Percentiles rank a stretch among this genome's conserved stretches.
Conservation (phyloP, 169 alveolate genomes). For the Blepharisma undulans region DNA sequence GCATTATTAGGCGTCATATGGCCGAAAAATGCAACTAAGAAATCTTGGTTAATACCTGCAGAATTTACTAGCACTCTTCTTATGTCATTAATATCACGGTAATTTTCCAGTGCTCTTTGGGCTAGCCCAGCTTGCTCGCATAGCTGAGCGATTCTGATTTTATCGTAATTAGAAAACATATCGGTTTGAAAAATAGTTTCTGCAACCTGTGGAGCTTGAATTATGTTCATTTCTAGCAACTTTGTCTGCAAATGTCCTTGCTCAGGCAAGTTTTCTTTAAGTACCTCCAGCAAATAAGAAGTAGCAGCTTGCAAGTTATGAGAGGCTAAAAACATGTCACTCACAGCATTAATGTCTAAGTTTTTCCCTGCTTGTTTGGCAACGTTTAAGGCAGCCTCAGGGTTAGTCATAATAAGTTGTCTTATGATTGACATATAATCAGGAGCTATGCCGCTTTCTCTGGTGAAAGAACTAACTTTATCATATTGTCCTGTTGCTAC, state of each 20-base stretch:
- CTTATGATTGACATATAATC: slow-evolving; percentile 74
- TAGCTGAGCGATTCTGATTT: slow-evolving; percentile 93
- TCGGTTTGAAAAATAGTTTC: slow-evolving; percentile 94
- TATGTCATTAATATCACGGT: slow-evolving; percentile 92
- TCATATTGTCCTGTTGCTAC: slow-evolving; percentile 94
- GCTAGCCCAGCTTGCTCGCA: slow-evolving; percentile 97
- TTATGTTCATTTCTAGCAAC: slow-evolving; percentile 95
- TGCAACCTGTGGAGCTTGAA: slow-evolving; percentile 95
- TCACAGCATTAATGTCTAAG: slow-evolving; percentile 53
- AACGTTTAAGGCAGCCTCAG: slow-evolving; percentile 80
- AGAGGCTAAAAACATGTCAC: slow-evolving; percentile 89
- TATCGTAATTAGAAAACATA: slow-evolving; percentile 96
- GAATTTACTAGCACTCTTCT: slow-evolving; percentile 89
- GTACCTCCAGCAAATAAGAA: slow-evolving; percentile 95
- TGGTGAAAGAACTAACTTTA: slow-evolving; percentile 78
- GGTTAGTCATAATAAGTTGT: slow-evolving; percentile 62
- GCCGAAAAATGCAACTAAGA: slow-evolving; percentile 63
- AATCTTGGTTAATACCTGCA: slow-evolving; percentile 41
- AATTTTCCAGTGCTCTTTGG: slow-evolving; percentile 96
- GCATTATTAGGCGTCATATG: slow-evolving; percentile 56
- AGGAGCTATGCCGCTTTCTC: slow-evolving; percentile 65
- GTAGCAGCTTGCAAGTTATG: slow-evolving; percentile 96
- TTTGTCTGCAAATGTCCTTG: slow-evolving; percentile 98
- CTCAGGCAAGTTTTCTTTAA: slow-evolving; percentile 95
- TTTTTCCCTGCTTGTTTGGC: slow-evolving; percentile 61